A percentile compares a stretch with the other conserved stretches of the same genome.
Evolutionary conservation across 257 asterid genomes (phyloP).

Genomic region (Gentiana macrophylla): DNA sequence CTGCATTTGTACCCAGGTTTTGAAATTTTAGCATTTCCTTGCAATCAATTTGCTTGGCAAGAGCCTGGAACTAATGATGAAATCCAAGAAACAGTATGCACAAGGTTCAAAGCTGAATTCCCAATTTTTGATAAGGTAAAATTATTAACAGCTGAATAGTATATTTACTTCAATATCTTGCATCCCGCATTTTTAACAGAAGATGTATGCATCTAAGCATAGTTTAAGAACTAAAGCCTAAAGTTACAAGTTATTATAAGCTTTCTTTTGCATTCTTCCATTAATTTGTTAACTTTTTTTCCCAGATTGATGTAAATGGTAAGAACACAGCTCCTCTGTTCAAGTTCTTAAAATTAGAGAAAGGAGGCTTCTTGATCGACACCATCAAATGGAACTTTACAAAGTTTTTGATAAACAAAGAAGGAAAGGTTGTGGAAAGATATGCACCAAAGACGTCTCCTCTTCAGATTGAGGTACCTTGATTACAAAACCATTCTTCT

Average conservation of each 20-base stretch:
- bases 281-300: background rate
- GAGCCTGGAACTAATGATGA: slow-evolving; percentile 84
- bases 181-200: too few relatives aligned
- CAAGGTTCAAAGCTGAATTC: slow-evolving; percentile 70
- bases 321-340: slow-evolving; percentile 59
- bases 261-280: too few relatives aligned
- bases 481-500: background rate
- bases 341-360: slow-evolving; percentile 68
- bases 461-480: slow-evolving; percentile 55
- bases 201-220: too few relatives aligned
- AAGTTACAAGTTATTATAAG: too few relatives aligned
- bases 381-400: slow-evolving; percentile 90
- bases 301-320: slow-evolving; percentile 74
- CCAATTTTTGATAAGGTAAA: slow-evolving; percentile 80
- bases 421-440: slow-evolving; percentile 67
- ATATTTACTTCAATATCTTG: too few relatives aligned
- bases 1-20: slow-evolving; percentile 32
- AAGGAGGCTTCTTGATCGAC: slow-evolving; percentile 46
- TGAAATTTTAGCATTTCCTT: slow-evolving; percentile 88
- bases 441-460: slow-evolving; percentile 69
- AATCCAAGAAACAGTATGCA: slow-evolving; percentile 64
- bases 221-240: too few relatives aligned
- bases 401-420: slow-evolving; percentile 63
- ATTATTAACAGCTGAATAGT: too few relatives aligned
- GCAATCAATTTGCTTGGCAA: slow-evolving; percentile 84